Base-by-base conservation (phyloP, 768 basidiomycete genomes). In the Hortiboletus campestris region DNA sequence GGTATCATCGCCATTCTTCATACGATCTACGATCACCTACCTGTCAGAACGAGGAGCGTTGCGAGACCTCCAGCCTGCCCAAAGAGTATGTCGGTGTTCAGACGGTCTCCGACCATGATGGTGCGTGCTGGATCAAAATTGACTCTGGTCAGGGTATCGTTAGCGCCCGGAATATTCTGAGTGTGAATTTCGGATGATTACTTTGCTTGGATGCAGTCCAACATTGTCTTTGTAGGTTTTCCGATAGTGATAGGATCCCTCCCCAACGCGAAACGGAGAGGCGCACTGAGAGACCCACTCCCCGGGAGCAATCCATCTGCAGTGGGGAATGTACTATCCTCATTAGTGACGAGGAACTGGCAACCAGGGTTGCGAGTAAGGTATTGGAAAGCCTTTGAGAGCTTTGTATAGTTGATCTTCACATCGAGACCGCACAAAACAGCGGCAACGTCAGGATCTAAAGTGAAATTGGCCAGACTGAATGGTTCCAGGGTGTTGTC, bases 11-110 rank as follows among this genome's bases (percentile, higher is more conserved):
- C 8, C 25, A 8, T 46, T 44, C 44, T 11, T 42, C 22, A 41
- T 40, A 11, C 28, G 19, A 29, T 44, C 19, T 32, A 38, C 3
- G 13, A 41, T 49, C 56, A 62, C 72, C 59, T 67, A 89, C 94
- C 94, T n/a, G 92, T 94, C 62, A 98, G 75, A 53, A 98, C 96
- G 40, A 98, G 84, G 53, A 98, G 77, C 0, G 96, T 98, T 17
- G 88, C 72, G 20, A 97, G 79, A 28, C 92, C 92, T 40, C 93
- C 92, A 44, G 82, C 82, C 68, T 91, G 81, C 47, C 96, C 97
- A 65, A 98, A 99, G 49, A 89, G 74, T 63, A 99, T 98, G 72
- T 99, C 96, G 6, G 97, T 98, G 69, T 91, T 89, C 61, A 99
- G 79, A 57, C 96, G 84, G 74, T 99, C 96, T 40, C 96, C 96